Conservation (phyloP, 306 rosid genomes). For the Vigna hirtella region DNA sequence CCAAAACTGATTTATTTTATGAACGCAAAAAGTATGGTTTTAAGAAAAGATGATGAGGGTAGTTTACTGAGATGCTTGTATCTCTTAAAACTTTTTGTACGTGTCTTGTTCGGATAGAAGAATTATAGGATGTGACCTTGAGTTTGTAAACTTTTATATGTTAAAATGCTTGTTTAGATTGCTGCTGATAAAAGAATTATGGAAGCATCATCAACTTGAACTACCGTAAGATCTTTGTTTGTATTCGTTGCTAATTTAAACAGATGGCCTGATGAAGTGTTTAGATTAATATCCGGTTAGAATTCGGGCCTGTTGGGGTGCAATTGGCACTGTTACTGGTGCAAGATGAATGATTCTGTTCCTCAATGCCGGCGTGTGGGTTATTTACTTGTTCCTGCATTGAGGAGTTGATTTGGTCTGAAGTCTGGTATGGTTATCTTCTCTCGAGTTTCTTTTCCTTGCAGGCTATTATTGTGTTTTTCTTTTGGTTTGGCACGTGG, state of each 20-base stretch:
- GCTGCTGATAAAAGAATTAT: not conserved
- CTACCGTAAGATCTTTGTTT: too few relatives aligned
- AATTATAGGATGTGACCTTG: slow-evolving; percentile 14
- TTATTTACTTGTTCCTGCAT: not conserved
- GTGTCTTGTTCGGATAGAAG: slow-evolving; percentile 14
- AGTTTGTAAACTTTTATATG: slow-evolving; percentile 2
- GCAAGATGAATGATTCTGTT: not conserved
- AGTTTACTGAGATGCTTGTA: not conserved
- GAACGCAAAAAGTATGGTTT: slow-evolving; percentile 95
- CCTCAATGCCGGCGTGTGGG: not conserved
- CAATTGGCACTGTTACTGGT: too few relatives aligned
- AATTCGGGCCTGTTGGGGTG: too few relatives aligned
- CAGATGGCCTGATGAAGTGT: too few relatives aligned
- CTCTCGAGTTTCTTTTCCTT: not conserved
- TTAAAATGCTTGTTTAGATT: not conserved
- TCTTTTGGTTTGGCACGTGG: not conserved
- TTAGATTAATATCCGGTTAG: too few relatives aligned
- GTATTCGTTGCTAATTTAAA: too few relatives aligned
- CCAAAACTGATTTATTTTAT: slow-evolving; percentile 82
- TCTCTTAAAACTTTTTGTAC: not conserved
- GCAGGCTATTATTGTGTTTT: not conserved
- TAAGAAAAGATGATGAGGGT: slow-evolving; percentile 71
- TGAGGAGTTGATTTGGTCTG: not conserved
- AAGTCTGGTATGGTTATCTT: not conserved
- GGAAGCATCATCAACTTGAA: too few relatives aligned